These are phyloP conservation scores for Colletotrichum plurivorum DNA, from an alignment of 2,329 filamentous ascomycete species.

Conservation along the genomic window DNA sequence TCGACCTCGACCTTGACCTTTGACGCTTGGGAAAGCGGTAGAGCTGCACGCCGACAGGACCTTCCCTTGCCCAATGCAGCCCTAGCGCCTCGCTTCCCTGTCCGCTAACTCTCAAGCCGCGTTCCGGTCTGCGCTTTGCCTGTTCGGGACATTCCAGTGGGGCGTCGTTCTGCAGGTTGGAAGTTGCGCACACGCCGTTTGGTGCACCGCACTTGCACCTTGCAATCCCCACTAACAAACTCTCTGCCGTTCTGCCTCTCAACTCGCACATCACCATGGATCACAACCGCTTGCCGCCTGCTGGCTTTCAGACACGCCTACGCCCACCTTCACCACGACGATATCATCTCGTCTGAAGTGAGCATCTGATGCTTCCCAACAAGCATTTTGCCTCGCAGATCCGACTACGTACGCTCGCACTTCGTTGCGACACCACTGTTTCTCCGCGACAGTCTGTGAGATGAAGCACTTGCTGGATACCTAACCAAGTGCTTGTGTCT, in stretches of 20 bases:
- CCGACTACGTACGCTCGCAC: background rate
- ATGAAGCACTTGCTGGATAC: background rate
- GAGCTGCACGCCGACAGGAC: slow-evolving; percentile 19
- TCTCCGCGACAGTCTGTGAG: background rate
- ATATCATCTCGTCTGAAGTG: slow-evolving; percentile 6
- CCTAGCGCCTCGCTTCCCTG: slow-evolving; percentile 24
- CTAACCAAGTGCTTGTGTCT: background rate
- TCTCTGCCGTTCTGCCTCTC: background rate
- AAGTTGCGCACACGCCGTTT: slow-evolving; percentile 5
- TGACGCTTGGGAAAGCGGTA: slow-evolving; percentile 7
- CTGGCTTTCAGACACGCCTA: slow-evolving; percentile 1
- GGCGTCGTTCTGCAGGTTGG: background rate
- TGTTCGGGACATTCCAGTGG: background rate
- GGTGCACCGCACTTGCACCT: background rate
- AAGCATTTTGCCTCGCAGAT: background rate
- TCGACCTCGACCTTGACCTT: slow-evolving; percentile 4
- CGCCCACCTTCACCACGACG: background rate
- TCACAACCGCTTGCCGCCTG: background rate
- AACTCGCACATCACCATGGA: background rate
- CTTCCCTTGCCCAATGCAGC: slow-evolving; percentile 31
- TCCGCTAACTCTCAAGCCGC: slow-evolving; percentile 8
- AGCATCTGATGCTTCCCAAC: slow-evolving; percentile 1
- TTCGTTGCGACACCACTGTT: background rate
- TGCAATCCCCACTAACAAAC: slow-evolving; percentile 4
- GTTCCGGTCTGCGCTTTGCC: slow-evolving; percentile 12